Evolutionary conservation across 257 asterid species (phyloP), one percentile per base, ranked within the genome.

Genomic region (Paulownia fortunei): DNA sequence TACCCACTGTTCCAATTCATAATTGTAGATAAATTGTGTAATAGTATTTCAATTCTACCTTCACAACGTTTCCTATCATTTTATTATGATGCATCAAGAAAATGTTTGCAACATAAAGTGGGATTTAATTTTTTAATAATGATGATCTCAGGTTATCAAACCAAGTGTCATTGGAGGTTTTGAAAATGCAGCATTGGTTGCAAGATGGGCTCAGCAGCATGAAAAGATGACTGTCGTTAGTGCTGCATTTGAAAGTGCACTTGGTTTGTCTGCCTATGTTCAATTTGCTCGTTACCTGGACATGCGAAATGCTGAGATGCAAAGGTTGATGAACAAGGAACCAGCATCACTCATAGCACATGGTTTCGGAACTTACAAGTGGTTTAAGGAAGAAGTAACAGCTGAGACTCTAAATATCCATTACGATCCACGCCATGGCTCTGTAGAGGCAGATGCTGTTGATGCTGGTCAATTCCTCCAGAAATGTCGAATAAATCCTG

Each of bases 111-210:
- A 15, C 13, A 23, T 42, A 41, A 74, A 62, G 42, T 18, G 3
- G 32, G 72, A 7, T 6, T 32, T 13, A 26, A 30, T 36, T 16
- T 51, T 59, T 65, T 30, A 30, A 69, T 34, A 15, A 30, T 54
- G 21, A 15, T 34, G 15, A 15, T 52, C n/a, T 80, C 83, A 95
- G 99, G 99, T 95, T 23, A 93, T 96, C 86, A 96, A 96, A 85
- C 99, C 98, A 32, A 85, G 98, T 79, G 82, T 92, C 30, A 82
- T 93, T 72, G 99, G 99, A 73, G 99, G 99, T 63, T 92, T 96
- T 63, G 99, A 93, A 81, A 92, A 89, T 58, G 92, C 98, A 32
- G 93, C 96, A 51, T 5, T 87, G 46, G 82, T 92, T 78, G 96
- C 97, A 19, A 87, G 92, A 75, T 95, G 99, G 99, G 98, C 99